These are phyloP conservation scores for Termitomyces sp. DNA, from an alignment of 768 basidiomycete genomes.

Conservation along the genomic window DNA sequence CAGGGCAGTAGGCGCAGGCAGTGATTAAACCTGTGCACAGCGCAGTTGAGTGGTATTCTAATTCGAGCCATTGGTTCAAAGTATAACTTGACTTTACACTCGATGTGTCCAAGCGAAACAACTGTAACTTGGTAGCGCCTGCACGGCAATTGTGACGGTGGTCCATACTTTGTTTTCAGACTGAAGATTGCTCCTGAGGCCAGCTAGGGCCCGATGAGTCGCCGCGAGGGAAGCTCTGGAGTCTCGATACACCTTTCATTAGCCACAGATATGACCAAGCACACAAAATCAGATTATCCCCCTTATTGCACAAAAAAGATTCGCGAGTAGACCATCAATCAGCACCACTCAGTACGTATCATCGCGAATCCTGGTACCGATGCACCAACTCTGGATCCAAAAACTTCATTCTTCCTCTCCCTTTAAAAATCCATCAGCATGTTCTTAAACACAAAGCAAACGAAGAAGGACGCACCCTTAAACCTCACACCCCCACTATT, in stretches of 20 bases:
- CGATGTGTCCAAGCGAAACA: too few species aligned
- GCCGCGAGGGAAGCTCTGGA: too few species aligned
- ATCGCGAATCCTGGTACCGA: constrained; percentile 4
- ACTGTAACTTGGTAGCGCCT: too few species aligned
- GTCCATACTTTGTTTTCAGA: too few species aligned
- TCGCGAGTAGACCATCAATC: background rate
- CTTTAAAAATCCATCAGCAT: constrained; percentile 18
- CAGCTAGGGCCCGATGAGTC: too few species aligned
- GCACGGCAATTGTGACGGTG: too few species aligned
- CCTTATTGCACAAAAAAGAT: background rate
- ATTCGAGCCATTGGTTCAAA: too few species aligned
- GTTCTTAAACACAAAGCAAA: background rate
- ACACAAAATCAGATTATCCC: background rate
- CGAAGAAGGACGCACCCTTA: constrained; percentile 46
- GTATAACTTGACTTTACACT: too few species aligned
- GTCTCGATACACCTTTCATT: background rate
- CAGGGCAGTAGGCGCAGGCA: too few species aligned
- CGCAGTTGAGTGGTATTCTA: too few species aligned
- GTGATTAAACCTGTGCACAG: too few species aligned
- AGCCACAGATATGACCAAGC: background rate
- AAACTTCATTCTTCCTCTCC: constrained; percentile 68
- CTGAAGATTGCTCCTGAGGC: too few species aligned
- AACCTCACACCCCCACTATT: constrained; percentile 53
- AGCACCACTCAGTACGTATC: background rate
- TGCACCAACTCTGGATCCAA: constrained; percentile 49